Base-by-base conservation (phyloP, 257 asterid genomes). In the Solanum ahanhuiri region DNA sequence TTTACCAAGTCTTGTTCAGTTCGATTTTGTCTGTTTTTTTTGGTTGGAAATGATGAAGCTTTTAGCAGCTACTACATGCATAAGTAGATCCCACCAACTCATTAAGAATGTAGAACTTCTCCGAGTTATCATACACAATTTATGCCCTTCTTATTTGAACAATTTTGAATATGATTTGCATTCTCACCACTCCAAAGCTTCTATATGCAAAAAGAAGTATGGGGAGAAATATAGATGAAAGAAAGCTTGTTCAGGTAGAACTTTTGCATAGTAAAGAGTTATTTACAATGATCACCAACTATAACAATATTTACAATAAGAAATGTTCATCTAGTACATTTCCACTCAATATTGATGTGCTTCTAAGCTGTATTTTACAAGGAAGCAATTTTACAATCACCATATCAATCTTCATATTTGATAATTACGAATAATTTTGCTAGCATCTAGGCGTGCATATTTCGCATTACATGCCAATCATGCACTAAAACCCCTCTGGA, bases 401-500 rank as follows among this genome's bases (percentile, higher is more conserved):
- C 15, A 23, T 23, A 41, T 14, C 64, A 77, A 43, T 43, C 64
- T 77, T 15, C 35, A 23, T 41, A 25, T n/a, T 77, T 77, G 83
- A 45, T 76, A 41, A 76, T 75, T 28, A 25, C 4, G 22, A 2
- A 17, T 15, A 63, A 28, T 28, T 22, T 60, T 86, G 22, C 20
- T 58, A 60, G 71, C 85, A 20, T 23, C 57, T 66, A 54, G 82
- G 33, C 2, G 2, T 39, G 58, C 82, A 73, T 7, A 11, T n/a
- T n/a, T 31, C 11, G 12, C 23, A 77, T 43, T 77, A 45, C 23
- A 77, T 6, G 37, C 28, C 67, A 58, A 88, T 95, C 92, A 97
- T 89, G 98, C 98, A 85, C 98, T 97, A 88, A 95, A 94, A 43
- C 99, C 98, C 87, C 89, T 72, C 37, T 89, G 87, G 64, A 94